Evolutionary conservation across 768 basidiomycete species (phyloP).

Genomic region (Gloeopeniophorella convolvens): DNA sequence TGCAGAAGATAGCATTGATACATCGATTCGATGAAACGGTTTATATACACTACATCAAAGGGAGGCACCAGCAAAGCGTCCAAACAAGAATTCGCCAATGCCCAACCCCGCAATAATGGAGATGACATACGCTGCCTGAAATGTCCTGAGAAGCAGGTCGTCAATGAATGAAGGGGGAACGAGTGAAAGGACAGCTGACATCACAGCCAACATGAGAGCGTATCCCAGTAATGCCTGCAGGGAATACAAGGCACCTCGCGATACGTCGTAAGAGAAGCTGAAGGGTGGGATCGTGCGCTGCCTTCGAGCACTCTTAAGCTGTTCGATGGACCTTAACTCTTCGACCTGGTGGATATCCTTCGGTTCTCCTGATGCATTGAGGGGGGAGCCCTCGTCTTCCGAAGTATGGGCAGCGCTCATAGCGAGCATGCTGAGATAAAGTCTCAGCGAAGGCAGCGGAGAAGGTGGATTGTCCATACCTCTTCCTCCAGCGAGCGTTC

Average conservation of each 20-base stretch:
- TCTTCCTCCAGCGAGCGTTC: conserved; percentile 52
- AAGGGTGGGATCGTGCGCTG: conserved; percentile 54
- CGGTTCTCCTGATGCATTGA: background rate
- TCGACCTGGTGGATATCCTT: background rate
- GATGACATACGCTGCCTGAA: conserved; percentile 72
- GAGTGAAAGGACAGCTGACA: conserved; percentile 42
- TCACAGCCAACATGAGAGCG: conserved; percentile 72
- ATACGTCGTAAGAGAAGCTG: conserved; percentile 56
- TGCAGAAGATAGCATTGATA: too few relatives aligned
- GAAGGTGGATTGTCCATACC: conserved; percentile 32
- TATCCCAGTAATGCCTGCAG: conserved; percentile 60
- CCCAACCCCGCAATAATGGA: conserved; percentile 65
- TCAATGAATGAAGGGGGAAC: too few relatives aligned
- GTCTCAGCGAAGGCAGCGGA: background rate
- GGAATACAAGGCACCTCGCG: conserved; percentile 60
- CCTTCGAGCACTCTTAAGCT: conserved; percentile 9
- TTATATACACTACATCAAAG: background rate
- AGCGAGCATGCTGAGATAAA: background rate
- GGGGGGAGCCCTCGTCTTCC: background rate
- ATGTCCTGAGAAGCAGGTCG: conserved; percentile 53
- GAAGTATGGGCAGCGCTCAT: background rate
- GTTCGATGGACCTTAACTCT: background rate
- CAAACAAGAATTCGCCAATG: conserved; percentile 69
- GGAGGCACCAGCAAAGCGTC: conserved; percentile 36
- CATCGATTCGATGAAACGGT: too few relatives aligned